Percentiles rank a stretch among this genome's conserved stretches.
Conservation (phyloP, 208 protist species). For the Angomonas deanei region DNA sequence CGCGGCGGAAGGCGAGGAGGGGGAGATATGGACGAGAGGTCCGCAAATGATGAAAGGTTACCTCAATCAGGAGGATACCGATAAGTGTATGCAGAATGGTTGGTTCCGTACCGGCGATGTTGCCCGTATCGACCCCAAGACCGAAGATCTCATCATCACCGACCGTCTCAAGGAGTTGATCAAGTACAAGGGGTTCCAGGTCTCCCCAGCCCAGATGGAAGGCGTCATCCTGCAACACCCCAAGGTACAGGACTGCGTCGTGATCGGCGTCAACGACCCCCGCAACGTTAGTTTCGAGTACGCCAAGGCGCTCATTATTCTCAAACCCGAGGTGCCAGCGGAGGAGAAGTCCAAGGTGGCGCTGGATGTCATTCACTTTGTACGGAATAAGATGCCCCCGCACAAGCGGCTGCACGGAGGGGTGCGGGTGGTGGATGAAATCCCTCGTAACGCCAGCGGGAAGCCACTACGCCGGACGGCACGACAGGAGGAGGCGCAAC, state of each 20-base stretch:
- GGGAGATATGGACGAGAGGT: slow-evolving; percentile 69
- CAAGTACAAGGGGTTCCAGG: slow-evolving; percentile 90
- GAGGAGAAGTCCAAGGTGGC: slow-evolving; percentile 21
- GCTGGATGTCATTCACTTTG: slow-evolving; percentile 29
- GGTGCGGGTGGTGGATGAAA: slow-evolving; percentile 40
- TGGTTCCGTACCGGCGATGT: slow-evolving; percentile 82
- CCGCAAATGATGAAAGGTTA: slow-evolving; percentile 82
- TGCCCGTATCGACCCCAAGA: slow-evolving; percentile 36
- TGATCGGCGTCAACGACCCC: slow-evolving; percentile 56
- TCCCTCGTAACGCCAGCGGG: slow-evolving; percentile 56
- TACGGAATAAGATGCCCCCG: slow-evolving; percentile 27
- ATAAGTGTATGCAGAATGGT: slow-evolving; percentile 32
- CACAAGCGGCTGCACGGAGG: slow-evolving; percentile 74
- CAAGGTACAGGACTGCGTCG: slow-evolving; percentile 55
- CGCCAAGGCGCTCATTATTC: slow-evolving; percentile 64
- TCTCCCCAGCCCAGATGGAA: slow-evolving; percentile 77
- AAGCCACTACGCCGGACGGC: slow-evolving; percentile 75
- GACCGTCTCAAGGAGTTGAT: slow-evolving; percentile 89
- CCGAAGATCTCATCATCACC: slow-evolving; percentile 36
- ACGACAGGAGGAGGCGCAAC: slow-evolving; percentile 5
- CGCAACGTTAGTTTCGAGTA: slow-evolving; percentile 50
- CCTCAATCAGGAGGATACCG: slow-evolving; percentile 43
- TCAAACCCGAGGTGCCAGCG: slow-evolving; percentile 19
- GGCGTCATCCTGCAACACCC: slow-evolving; percentile 48
- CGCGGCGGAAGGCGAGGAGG: slow-evolving; percentile 18